Conservation (phyloP, 176 grass and related monocot species). For the Aegilops speltoides region DNA sequence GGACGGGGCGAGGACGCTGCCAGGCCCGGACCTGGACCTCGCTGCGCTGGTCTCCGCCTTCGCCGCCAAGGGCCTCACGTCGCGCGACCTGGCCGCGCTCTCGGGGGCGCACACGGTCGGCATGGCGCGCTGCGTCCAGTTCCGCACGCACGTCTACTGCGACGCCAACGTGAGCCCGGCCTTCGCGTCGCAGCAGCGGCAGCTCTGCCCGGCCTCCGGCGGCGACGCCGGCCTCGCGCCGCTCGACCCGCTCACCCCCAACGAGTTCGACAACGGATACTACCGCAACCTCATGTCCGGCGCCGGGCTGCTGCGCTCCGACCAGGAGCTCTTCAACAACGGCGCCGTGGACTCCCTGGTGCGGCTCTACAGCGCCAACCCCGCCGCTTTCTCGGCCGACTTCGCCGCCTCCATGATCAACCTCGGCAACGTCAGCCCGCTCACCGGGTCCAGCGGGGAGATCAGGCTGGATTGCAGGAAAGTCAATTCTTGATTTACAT, state of each 20-base stretch:
- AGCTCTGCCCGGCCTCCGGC: constrained; percentile 33
- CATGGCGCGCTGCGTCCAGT: constrained; percentile 39
- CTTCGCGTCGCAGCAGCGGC: constrained; percentile 27
- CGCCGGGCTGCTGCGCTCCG: constrained; percentile 71
- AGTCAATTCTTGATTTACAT: constrained; percentile 39
- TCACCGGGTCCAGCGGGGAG: constrained; percentile 62
- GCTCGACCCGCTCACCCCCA: constrained; percentile 56
- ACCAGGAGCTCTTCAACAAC: constrained; percentile 86
- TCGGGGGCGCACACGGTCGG: constrained; percentile 75
- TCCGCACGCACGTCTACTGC: constrained; percentile 57
- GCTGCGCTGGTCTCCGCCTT: constrained; percentile 37
- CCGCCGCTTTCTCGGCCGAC: constrained; percentile 43
- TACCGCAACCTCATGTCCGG: constrained; percentile 54
- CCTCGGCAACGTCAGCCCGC: constrained; percentile 54
- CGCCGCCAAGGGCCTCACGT: constrained; percentile 53
- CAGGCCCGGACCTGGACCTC: constrained; percentile 40
- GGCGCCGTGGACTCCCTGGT: constrained; percentile 45
- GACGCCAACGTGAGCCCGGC: constrained; percentile 46
- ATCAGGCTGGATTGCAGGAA: constrained; percentile 73
- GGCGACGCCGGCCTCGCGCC: constrained; percentile 41
- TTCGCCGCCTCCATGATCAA: constrained; percentile 65
- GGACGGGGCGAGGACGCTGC: constrained; percentile 35
- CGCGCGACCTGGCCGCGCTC: constrained; percentile 56
- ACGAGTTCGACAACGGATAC: constrained; percentile 69
- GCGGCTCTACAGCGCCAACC: constrained; percentile 53